These are phyloP conservation scores for Cystobasidiaceae sp. DNA, from an alignment of 1,284 basidiomycete genomes.

Conservation along the genomic window DNA sequence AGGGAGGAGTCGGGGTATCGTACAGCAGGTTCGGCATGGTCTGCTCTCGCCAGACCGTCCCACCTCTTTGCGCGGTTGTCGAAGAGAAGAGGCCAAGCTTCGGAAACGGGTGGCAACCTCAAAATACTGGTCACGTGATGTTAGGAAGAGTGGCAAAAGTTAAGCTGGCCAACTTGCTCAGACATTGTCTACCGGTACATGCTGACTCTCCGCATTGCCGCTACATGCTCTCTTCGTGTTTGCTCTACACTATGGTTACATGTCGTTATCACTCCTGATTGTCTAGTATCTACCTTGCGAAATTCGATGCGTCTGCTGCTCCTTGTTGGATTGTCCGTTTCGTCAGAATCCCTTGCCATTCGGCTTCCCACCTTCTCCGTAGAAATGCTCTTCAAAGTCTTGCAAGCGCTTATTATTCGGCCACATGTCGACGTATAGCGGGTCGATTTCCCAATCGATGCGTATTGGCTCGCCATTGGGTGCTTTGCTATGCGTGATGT, in stretches of 20 bases:
- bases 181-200: background rate
- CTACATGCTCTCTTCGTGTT: no score
- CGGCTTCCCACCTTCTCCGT: conserved; percentile 29
- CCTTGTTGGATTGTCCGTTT: no score
- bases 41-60: background rate
- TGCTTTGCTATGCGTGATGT: conserved; percentile 20
- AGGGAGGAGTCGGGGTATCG: conserved; percentile 28
- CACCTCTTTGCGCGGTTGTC: background rate
- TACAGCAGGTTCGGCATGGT: conserved; percentile 20
- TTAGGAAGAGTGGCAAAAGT: background rate
- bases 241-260: background rate
- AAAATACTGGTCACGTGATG: conserved; percentile 6
- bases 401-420: conserved; percentile 13
- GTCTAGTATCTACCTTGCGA: no score
- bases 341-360: conserved; percentile 29
- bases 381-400: conserved; percentile 28
- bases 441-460: conserved; percentile 22
- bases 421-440: conserved; percentile 20
- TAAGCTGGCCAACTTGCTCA: no score
- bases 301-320: no score
- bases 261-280: background rate
- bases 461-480: conserved; percentile 20
- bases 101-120: background rate
- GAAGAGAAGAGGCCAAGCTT: background rate
- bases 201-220: no score